Conservation (phyloP, 1,139 yeast species). For the Suhomyces terraborum region DNA sequence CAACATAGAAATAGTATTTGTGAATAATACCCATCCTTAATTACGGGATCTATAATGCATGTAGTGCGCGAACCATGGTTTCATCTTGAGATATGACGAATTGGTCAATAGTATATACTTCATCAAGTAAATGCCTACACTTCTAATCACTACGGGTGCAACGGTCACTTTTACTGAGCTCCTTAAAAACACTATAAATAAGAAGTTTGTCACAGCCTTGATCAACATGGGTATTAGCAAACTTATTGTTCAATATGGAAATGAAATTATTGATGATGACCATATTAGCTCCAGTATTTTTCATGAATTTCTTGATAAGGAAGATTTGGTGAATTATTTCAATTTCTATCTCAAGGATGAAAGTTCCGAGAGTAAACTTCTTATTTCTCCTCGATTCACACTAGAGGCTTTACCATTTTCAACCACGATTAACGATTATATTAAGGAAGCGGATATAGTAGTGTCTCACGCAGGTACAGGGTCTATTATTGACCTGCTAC, state of each 20-base stretch:
- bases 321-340: constrained; percentile 15
- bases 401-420: constrained; percentile 51
- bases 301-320: constrained; percentile 18
- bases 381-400: constrained; percentile 8
- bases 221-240: constrained; percentile 34
- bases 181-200: constrained; percentile 42
- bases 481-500: constrained; percentile 75
- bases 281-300: constrained; percentile 31
- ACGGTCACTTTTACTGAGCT: constrained; percentile 72
- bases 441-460: constrained; percentile 53
- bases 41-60: too few species aligned
- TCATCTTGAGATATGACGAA: too few species aligned
- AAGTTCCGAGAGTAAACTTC: constrained; percentile 1
- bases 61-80: too few species aligned
- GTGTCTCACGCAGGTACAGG: constrained; percentile 96
- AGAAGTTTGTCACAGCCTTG: constrained; percentile 39
- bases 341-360: constrained; percentile 8
- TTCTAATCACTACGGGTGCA: constrained; percentile 79
- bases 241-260: constrained; percentile 72
- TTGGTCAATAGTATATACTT: too few species aligned
- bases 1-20: too few species aligned
- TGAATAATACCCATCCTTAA: too few species aligned
- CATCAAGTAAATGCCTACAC: constrained; percentile 19
- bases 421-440: constrained; percentile 38
- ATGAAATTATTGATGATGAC: constrained; percentile 34